Evolutionary conservation across 805 yeast genomes (phyloP).

Genomic region (Saturnispora quitensis): DNA sequence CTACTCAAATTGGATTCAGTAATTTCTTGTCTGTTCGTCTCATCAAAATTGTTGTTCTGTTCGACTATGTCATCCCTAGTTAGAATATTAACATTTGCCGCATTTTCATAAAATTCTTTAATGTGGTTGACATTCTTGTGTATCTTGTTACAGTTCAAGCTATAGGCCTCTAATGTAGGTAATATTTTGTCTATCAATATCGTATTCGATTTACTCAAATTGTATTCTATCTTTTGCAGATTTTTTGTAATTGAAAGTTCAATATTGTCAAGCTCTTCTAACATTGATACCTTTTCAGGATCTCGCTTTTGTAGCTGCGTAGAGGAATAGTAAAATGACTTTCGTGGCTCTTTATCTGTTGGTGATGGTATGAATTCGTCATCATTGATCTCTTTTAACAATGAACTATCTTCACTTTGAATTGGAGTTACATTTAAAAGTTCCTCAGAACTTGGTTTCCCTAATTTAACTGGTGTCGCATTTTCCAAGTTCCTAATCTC

Average conservation of each 20-base stretch:
- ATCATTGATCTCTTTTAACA: neutral
- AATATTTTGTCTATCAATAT: slow-evolving; percentile 58
- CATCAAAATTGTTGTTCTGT: neutral
- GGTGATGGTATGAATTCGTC: slow-evolving; percentile 10
- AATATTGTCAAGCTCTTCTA: slow-evolving; percentile 47
- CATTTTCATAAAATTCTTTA: slow-evolving; percentile 63
- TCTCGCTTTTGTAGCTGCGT: slow-evolving; percentile 7
- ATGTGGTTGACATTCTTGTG: slow-evolving; percentile 66
- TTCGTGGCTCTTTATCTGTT: slow-evolving; percentile 18
- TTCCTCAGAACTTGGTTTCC: neutral
- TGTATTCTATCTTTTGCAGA: slow-evolving; percentile 70
- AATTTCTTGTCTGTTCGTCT: neutral
- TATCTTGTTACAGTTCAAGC: slow-evolving; percentile 46
- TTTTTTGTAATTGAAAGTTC: slow-evolving; percentile 75
- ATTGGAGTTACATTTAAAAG: neutral
- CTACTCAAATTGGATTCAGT: neutral
- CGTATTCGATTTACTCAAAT: slow-evolving; percentile 58
- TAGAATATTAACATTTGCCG: slow-evolving; percentile 26
- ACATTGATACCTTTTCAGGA: slow-evolving; percentile 9
- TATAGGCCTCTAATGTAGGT: slow-evolving; percentile 58
- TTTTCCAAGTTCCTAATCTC: neutral
- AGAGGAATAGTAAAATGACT: slow-evolving; percentile 26
- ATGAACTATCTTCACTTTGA: neutral
- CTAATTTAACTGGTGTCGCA: neutral
- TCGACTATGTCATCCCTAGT: slow-evolving; percentile 11